A percentile compares a stretch with the other conserved stretches of the same genome.
Evolutionary conservation across 2,329 filamentous ascomycete species (phyloP).

Genomic region (Cladosporium sp.): DNA sequence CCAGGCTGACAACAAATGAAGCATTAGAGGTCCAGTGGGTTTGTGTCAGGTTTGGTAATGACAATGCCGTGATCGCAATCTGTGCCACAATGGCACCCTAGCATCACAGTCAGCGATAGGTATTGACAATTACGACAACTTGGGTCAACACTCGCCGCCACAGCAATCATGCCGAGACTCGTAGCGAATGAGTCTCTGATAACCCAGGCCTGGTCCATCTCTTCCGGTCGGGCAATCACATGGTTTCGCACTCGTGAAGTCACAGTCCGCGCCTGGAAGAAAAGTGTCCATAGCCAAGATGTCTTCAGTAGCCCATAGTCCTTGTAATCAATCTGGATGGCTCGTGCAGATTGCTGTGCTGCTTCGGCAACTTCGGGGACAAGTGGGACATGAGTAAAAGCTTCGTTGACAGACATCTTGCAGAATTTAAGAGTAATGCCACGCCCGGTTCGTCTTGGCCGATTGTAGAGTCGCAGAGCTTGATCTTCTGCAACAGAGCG

Average conservation of each 20-base stretch:
- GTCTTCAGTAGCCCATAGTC: neutral
- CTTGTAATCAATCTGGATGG: too few species aligned
- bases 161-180: neutral
- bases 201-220: neutral
- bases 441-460: too few species aligned
- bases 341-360: too few species aligned
- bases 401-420: too few species aligned
- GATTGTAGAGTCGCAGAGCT: too few species aligned
- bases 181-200: neutral
- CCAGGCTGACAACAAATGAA: neutral
- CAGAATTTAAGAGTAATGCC: too few species aligned
- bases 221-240: neutral
- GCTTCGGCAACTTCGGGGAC: too few species aligned
- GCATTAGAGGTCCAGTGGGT: constrained; percentile 5
- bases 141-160: neutral
- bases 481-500: too few species aligned
- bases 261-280: neutral
- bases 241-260: neutral
- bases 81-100: constrained; percentile 6
- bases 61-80: constrained; percentile 1
- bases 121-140: neutral
- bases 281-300: neutral
- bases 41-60: neutral
- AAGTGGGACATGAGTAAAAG: too few species aligned
- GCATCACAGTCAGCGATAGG: neutral